Percentiles rank a stretch among this genome's conserved stretches.
Conservation (phyloP, 148 eudicot species). For the Rhododendron griersonianum region DNA sequence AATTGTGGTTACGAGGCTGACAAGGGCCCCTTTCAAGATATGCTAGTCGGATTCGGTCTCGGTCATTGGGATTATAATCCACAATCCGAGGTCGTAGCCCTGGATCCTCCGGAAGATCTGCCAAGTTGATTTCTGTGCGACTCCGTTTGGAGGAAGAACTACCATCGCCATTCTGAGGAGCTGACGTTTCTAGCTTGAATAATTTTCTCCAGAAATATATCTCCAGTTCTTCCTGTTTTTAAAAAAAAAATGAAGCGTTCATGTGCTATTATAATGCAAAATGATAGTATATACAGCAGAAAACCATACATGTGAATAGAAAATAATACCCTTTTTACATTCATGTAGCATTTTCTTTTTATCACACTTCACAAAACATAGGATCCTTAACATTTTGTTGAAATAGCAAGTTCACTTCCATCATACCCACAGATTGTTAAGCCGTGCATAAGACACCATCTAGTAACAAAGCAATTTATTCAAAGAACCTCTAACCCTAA, state of each 20-base stretch:
- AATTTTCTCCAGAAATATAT: too few relatives aligned
- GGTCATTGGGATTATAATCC: not conserved
- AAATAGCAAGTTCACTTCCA: not conserved
- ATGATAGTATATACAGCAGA: too few relatives aligned
- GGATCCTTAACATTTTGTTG: not conserved
- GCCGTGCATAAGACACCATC: not conserved
- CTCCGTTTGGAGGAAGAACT: not conserved
- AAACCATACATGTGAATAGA: not conserved
- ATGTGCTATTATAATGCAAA: too few relatives aligned
- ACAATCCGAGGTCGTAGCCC: not conserved
- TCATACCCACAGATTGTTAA: not conserved
- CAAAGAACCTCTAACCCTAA: not conserved
- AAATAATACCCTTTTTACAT: not conserved
- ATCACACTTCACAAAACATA: not conserved
- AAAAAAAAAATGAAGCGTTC: too few relatives aligned
- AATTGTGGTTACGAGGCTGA: not conserved
- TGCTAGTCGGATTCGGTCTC: not conserved
- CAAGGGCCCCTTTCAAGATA: not conserved
- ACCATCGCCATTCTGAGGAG: too few relatives aligned
- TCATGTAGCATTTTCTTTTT: not conserved
- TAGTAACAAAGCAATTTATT: too few relatives aligned
- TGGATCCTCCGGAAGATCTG: not conserved
- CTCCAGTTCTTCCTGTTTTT: too few relatives aligned
- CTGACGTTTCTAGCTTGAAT: too few relatives aligned
- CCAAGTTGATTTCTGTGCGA: not conserved